Percentiles rank a stretch among this genome's conserved stretches.
Conservation (phyloP, 2,329 filamentous ascomycete genomes). For the Botryotinia calthae region DNA sequence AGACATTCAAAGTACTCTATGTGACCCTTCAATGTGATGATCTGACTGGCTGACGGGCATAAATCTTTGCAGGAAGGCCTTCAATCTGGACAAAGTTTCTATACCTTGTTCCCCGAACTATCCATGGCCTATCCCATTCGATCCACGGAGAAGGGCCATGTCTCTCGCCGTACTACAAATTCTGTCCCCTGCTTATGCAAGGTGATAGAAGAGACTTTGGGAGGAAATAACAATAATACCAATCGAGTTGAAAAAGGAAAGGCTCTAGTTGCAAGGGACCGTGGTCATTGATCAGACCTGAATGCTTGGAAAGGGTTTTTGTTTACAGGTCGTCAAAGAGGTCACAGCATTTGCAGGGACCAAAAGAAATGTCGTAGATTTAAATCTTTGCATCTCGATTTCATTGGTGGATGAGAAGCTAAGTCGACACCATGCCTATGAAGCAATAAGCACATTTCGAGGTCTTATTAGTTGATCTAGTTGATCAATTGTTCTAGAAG, state of each 20-base stretch:
- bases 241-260: background rate
- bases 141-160: background rate
- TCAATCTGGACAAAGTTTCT: constrained; percentile 12
- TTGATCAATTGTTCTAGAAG: background rate
- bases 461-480: background rate
- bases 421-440: background rate
- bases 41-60: constrained; percentile 1
- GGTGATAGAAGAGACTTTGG: constrained; percentile 7
- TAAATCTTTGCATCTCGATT: background rate
- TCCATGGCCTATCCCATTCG: constrained; percentile 1
- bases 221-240: background rate
- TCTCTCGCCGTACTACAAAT: background rate
- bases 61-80: constrained; percentile 13
- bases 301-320: background rate
- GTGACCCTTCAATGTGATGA: background rate
- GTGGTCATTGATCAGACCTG: background rate
- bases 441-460: background rate
- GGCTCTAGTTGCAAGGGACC: constrained; percentile 1
- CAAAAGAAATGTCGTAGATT: background rate
- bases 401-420: background rate
- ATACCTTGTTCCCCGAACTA: background rate
- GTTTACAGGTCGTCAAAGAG: background rate
- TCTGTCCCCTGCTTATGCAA: constrained; percentile 13
- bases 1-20: background rate
- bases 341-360: background rate